These are phyloP conservation scores for Russula sp. DNA, from an alignment of 768 basidiomycete species.

Conservation along the genomic window DNA sequence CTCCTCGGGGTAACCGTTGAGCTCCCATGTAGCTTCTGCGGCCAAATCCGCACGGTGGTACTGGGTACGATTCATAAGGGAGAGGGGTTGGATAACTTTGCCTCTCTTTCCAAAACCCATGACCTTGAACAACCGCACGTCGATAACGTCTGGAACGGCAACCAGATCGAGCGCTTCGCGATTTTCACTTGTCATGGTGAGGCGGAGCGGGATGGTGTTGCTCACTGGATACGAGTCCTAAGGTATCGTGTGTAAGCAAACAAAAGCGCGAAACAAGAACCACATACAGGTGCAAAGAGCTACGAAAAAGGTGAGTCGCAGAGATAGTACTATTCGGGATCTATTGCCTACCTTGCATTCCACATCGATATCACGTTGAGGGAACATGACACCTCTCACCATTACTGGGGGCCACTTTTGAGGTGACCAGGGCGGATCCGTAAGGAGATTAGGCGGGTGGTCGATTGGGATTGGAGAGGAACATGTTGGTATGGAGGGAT, in stretches of 20 bases:
- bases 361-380: not conserved
- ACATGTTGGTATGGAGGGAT: not conserved
- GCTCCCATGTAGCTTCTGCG: conserved; percentile 9
- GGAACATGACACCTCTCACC: conserved; percentile 10
- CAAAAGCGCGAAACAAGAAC: not conserved
- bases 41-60: conserved; percentile 5
- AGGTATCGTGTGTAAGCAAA: not conserved
- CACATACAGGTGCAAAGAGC: conserved; percentile 10
- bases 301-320: not conserved
- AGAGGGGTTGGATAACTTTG: not conserved
- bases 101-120: conserved; percentile 16
- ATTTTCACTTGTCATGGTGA: conserved; percentile 10
- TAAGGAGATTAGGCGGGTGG: not conserved
- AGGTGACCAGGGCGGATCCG: not conserved
- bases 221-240: conserved; percentile 6
- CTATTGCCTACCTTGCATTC: conserved; percentile 14
- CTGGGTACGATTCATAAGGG: not conserved
- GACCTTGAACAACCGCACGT: conserved; percentile 18
- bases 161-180: conserved; percentile 3
- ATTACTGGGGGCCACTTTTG: conserved; percentile 3
- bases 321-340: not conserved
- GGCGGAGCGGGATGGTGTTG: conserved; percentile 9
- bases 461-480: not conserved
- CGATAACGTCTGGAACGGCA: not conserved
- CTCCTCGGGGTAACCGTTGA: not conserved